Evolutionary conservation across 2,329 filamentous ascomycete species (phyloP).

Genomic region (Hypoxylon sp.): DNA sequence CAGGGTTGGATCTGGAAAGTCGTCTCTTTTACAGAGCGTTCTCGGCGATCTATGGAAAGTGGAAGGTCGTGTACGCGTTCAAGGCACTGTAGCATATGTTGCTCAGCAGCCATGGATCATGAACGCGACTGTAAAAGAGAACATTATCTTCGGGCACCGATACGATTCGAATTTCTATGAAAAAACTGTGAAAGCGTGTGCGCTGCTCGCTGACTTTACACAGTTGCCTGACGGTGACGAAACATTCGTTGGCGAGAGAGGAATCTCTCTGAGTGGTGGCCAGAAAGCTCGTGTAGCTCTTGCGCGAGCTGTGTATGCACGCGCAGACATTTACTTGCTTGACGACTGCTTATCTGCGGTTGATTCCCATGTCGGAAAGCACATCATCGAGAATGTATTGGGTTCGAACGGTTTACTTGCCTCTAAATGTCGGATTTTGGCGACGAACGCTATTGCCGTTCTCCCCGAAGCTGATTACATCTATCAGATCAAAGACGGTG

Average conservation of each 20-base stretch:
- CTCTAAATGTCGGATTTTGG: constrained; percentile 90
- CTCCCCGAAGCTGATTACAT: constrained; percentile 91
- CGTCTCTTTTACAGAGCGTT: constrained; percentile 87
- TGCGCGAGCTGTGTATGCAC: constrained; percentile 93
- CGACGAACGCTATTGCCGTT: constrained; percentile 94
- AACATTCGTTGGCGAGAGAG: constrained; percentile 95
- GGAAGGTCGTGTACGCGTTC: constrained; percentile 83
- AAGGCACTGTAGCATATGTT: constrained; percentile 88
- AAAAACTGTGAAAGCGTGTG: constrained; percentile 90
- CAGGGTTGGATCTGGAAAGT: constrained; percentile 94
- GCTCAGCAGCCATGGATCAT: constrained; percentile 96
- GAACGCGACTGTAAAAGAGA: constrained; percentile 97
- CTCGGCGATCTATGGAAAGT: constrained; percentile 93
- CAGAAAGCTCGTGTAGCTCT: constrained; percentile 95
- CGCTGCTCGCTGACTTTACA: constrained; percentile 88
- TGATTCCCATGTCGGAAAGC: constrained; percentile 96
- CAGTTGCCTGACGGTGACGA: constrained; percentile 95
- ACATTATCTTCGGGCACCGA: constrained; percentile 95
- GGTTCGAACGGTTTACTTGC: constrained; percentile 84
- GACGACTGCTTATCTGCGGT: constrained; percentile 96
- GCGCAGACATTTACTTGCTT: constrained; percentile 94
- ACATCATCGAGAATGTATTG: constrained; percentile 94
- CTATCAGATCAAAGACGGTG: constrained; percentile 83
- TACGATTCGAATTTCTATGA: constrained; percentile 97
- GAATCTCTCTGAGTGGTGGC: constrained; percentile 94